phyloP scores from a whole-genome alignment of 768 basidiomycete species.

The Termitomyces bulborhizus region DNA sequence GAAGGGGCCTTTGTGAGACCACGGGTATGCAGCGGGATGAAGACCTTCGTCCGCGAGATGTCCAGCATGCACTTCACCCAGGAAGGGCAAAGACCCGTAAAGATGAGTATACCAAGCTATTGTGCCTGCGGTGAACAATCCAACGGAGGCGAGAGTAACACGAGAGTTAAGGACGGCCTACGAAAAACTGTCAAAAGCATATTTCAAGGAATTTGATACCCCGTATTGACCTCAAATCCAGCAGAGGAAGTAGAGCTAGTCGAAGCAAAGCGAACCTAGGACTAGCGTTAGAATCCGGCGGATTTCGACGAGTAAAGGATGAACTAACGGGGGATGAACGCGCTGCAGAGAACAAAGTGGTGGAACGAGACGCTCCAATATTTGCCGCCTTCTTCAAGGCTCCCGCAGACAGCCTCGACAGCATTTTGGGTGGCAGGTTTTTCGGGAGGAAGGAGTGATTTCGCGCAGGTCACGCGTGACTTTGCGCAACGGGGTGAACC shows the following conservation, averaged over 20 bases:
- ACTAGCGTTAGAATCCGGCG: slow-evolving; percentile 13
- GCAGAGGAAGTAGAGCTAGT: slow-evolving; percentile 50
- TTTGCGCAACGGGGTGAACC: slow-evolving; percentile 39
- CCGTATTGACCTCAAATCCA: slow-evolving; percentile 55
- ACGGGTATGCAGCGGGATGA: slow-evolving; percentile 82
- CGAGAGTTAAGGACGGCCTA: slow-evolving; percentile 68
- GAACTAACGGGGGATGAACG: slow-evolving; percentile 46
- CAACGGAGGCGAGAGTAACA: slow-evolving; percentile 67
- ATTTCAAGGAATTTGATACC: not conserved
- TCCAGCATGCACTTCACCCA: slow-evolving; percentile 90
- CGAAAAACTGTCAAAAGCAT: not conserved
- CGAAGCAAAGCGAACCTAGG: slow-evolving; percentile 68
- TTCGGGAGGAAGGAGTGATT: slow-evolving; percentile 32
- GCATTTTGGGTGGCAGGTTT: slow-evolving; percentile 59
- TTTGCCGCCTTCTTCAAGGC: slow-evolving; percentile 55
- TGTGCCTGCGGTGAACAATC: slow-evolving; percentile 77
- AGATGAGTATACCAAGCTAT: slow-evolving; percentile 96
- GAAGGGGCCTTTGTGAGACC: slow-evolving; percentile 83
- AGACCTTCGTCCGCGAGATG: slow-evolving; percentile 92
- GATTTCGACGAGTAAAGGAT: slow-evolving; percentile 5
- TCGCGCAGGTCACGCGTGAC: slow-evolving; percentile 41
- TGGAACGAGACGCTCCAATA: slow-evolving; percentile 39
- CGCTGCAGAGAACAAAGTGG: slow-evolving; percentile 32
- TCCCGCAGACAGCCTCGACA: slow-evolving; percentile 76
- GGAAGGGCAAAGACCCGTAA: slow-evolving; percentile 84